Conservation (phyloP, 2,329 filamentous ascomycete species). For the Monilinia fructicola region DNA sequence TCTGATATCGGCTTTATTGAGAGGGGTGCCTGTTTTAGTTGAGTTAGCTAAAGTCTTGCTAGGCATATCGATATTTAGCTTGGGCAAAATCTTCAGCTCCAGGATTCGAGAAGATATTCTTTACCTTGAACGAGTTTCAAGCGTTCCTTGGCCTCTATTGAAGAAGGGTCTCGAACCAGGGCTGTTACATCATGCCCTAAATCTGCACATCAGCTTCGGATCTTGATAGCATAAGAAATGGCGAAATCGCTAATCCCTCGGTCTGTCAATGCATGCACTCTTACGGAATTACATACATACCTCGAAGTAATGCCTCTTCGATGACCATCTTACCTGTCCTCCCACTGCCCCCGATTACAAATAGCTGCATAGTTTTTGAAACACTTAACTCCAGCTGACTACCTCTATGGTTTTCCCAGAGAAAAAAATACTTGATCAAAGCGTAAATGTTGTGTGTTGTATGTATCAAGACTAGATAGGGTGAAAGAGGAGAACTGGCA, state of each 20-base stretch:
- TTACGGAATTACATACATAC: conserved; percentile 15
- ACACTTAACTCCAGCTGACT: neutral
- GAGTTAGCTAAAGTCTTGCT: neutral
- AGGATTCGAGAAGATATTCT: neutral
- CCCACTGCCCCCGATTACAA: conserved; percentile 49
- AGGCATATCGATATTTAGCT: neutral
- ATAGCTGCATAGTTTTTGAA: conserved; percentile 37
- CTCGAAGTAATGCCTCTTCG: conserved; percentile 39
- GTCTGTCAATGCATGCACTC: conserved; percentile 7
- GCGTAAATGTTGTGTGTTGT: neutral
- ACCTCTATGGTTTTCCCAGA: neutral
- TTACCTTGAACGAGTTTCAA: conserved; percentile 45
- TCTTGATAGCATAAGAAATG: conserved; percentile 1
- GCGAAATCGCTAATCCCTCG: conserved; percentile 1
- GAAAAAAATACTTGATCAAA: neutral
- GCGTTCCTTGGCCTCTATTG: conserved; percentile 38
- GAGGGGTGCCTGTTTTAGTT: conserved; percentile 34
- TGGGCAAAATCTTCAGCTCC: neutral
- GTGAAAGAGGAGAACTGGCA: neutral
- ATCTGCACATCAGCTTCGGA: conserved; percentile 9
- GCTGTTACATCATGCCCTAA: conserved; percentile 47
- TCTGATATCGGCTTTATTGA: conserved; percentile 43
- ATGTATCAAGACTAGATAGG: neutral
- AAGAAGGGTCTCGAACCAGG: conserved; percentile 45
- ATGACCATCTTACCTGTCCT: conserved; percentile 49